Evolutionary conservation across 2,329 filamentous ascomycete genomes (phyloP).

Genomic region (Ophiostoma pallidulum): DNA sequence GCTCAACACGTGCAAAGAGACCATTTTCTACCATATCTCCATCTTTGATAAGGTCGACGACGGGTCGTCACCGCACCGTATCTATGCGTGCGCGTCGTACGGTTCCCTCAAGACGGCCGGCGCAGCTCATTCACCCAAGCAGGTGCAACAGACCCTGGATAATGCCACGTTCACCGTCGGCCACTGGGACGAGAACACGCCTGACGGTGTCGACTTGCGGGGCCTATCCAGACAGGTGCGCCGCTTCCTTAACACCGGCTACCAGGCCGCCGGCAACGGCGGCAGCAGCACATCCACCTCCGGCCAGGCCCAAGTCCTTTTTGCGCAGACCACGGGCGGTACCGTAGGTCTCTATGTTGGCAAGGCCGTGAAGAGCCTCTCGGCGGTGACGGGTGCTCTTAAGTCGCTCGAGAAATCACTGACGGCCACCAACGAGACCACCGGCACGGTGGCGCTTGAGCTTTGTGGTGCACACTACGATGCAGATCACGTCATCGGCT

Average conservation of each 20-base stretch:
- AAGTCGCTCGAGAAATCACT: conserved; percentile 21
- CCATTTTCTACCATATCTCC: conserved; percentile 8
- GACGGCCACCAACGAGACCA: conserved; percentile 18
- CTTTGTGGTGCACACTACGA: conserved; percentile 25
- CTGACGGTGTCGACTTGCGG: conserved; percentile 16
- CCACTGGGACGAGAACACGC: conserved; percentile 18
- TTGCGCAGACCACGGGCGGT: conserved; percentile 22
- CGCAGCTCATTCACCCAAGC: background rate
- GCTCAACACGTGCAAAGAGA: background rate
- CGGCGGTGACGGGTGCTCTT: conserved; percentile 19
- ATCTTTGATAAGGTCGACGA: conserved; percentile 12
- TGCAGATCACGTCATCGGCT: conserved; percentile 26
- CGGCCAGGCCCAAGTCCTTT: conserved; percentile 21
- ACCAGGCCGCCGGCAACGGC: background rate
- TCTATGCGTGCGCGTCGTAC: conserved; percentile 16
- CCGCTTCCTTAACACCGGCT: conserved; percentile 21
- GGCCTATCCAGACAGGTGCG: conserved; percentile 22
- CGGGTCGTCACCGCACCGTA: conserved; percentile 2
- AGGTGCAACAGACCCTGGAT: conserved; percentile 15
- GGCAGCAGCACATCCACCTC: background rate
- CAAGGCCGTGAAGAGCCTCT: conserved; percentile 19
- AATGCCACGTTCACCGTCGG: conserved; percentile 21
- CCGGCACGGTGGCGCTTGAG: conserved; percentile 27
- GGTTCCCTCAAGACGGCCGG: conserved; percentile 10
- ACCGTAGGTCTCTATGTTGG: conserved; percentile 30